Evolutionary conservation across 495 filamentous ascomycete species (phyloP).

Genomic region (Podospora fimiseda): DNA sequence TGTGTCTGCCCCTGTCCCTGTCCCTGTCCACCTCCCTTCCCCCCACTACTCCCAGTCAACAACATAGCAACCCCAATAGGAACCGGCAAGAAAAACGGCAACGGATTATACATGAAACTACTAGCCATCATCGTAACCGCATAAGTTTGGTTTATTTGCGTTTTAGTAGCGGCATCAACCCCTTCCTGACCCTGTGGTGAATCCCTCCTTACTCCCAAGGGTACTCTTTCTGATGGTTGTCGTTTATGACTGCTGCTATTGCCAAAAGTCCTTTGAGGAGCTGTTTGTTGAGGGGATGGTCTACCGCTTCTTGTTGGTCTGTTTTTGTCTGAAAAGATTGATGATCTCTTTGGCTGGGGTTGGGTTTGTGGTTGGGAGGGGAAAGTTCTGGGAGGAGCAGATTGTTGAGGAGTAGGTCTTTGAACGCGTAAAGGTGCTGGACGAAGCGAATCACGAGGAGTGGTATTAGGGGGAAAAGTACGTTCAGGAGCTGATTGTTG

Average conservation of each 20-base stretch:
- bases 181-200: neutral
- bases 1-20: neutral
- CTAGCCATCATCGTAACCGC: slow-evolving; percentile 22
- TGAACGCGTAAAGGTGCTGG: neutral
- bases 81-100: slow-evolving; percentile 23
- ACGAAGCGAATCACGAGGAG: neutral
- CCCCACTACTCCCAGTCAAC: neutral
- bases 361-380: neutral
- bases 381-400: neutral
- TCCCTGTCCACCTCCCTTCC: neutral
- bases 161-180: slow-evolving; percentile 19
- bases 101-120: slow-evolving; percentile 16
- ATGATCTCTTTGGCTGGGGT: neutral
- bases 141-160: slow-evolving; percentile 22
- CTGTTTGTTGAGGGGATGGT: neutral
- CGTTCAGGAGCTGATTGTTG: neutral
- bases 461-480: neutral
- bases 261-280: neutral
- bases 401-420: neutral
- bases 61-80: slow-evolving; percentile 22
- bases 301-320: neutral
- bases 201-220: neutral
- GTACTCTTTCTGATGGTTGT: too few relatives aligned
- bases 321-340: too few relatives aligned
- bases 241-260: neutral